A percentile compares a stretch with the other conserved stretches of the same genome.
Conservation (phyloP, 75 land plant species). For the Pinus tabuliformis region DNA sequence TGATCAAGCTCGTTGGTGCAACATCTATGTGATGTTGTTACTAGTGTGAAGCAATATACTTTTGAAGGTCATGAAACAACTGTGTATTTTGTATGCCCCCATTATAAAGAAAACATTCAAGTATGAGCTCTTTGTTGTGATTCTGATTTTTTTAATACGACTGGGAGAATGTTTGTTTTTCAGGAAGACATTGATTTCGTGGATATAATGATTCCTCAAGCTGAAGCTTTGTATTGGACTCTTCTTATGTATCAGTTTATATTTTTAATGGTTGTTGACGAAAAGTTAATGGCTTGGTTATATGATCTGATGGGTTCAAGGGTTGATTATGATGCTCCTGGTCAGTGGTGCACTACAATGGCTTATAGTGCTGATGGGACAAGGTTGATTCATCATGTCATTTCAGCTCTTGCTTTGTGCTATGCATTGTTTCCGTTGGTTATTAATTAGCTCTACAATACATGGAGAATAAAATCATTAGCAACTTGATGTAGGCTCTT, state of each 20-base stretch:
- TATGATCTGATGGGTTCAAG: conserved; percentile 78
- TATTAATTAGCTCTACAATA: neutral
- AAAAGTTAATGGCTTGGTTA: conserved; percentile 88
- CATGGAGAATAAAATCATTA: neutral
- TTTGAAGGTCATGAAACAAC: conserved; percentile 86
- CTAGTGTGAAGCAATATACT: conserved; percentile 51
- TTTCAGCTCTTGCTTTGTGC: neutral
- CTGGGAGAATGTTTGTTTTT: neutral
- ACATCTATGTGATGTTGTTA: conserved; percentile 82
- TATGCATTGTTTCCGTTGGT: neutral
- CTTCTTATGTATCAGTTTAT: conserved; percentile 53
- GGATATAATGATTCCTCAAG: neutral
- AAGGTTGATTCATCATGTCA: conserved; percentile 36
- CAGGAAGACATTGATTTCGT: neutral
- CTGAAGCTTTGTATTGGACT: conserved; percentile 1
- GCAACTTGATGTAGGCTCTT: conserved; percentile 53
- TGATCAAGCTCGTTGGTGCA: conserved; percentile 8
- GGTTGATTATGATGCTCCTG: conserved; percentile 89
- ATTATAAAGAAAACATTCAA: conserved; percentile 85
- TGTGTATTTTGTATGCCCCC: conserved; percentile 85
- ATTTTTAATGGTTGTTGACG: conserved; percentile 82
- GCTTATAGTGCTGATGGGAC: conserved; percentile 91
- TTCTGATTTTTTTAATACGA: too few relatives aligned
- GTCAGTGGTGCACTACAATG: conserved; percentile 87
- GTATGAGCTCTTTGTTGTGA: conserved; percentile 17